A percentile compares a stretch with the other conserved stretches of the same genome.
Evolutionary conservation across 148 eudicot genomes (phyloP).

Genomic region (Rhododendron molle): DNA sequence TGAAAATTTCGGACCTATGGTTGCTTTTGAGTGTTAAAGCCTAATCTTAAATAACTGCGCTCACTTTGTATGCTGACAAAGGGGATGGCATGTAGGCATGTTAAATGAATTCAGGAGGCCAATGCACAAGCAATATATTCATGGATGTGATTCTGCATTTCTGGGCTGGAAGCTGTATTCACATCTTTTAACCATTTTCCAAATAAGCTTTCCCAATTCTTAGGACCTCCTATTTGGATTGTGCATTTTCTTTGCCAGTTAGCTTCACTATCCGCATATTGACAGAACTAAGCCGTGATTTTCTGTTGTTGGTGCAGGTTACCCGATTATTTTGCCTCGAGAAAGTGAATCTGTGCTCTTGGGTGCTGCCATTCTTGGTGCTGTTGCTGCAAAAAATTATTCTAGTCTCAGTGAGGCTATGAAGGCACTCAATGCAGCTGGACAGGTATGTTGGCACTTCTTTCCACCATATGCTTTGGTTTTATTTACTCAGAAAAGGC

Average conservation of each 20-base stretch:
- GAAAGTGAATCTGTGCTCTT: conserved; percentile 89
- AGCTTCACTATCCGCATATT: background rate
- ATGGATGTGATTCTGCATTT: background rate
- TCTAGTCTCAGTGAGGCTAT: conserved; percentile 70
- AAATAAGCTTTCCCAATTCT: background rate
- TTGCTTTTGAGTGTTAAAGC: background rate
- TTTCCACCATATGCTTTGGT: background rate
- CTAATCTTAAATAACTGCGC: background rate
- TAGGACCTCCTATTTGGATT: too few relatives aligned
- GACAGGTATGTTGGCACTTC: conserved; percentile 48
- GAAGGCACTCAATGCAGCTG: conserved; percentile 91
- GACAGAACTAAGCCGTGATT: background rate
- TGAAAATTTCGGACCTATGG: background rate
- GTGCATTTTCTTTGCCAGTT: background rate
- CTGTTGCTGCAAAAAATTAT: conserved; percentile 90
- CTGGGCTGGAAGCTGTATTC: background rate
- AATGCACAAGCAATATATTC: background rate
- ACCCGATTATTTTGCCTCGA: conserved; percentile 79
- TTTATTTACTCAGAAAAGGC: background rate
- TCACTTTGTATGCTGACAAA: background rate
- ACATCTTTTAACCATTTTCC: background rate
- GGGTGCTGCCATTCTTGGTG: conserved; percentile 95
- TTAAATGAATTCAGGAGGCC: background rate
- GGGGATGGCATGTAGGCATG: background rate
- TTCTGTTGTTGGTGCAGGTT: conserved; percentile 41